Evolutionary conservation across 2,329 filamentous ascomycete species (phyloP).

Genomic region (Emericellopsis atlantica): DNA sequence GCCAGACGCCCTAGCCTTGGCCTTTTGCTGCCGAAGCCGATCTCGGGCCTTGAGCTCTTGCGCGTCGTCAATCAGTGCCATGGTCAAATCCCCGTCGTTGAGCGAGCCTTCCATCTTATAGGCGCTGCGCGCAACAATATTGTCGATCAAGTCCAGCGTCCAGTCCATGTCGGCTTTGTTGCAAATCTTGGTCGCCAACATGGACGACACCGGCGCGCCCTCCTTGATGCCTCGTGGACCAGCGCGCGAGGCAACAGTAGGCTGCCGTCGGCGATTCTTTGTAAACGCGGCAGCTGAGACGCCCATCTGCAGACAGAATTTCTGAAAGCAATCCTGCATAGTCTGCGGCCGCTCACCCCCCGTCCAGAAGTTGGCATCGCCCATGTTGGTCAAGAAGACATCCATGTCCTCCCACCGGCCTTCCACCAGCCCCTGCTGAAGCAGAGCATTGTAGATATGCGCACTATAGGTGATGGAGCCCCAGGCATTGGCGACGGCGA

Average conservation of each 20-base stretch:
- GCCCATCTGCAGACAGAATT: slow-evolving; percentile 24
- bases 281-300: slow-evolving; percentile 15
- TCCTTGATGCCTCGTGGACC: slow-evolving; percentile 12
- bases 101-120: slow-evolving; percentile 4
- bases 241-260: slow-evolving; percentile 7
- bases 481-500: slow-evolving; percentile 21
- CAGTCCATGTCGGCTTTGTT: not conserved
- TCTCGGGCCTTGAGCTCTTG: not conserved
- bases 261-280: not conserved
- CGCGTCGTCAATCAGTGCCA: slow-evolving; percentile 1
- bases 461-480: slow-evolving; percentile 20
- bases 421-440: slow-evolving; percentile 2
- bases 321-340: slow-evolving; percentile 19
- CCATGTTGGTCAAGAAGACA: slow-evolving; percentile 13
- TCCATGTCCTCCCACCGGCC: slow-evolving; percentile 27
- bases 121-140: not conserved
- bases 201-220: slow-evolving; percentile 22
- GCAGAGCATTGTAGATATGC: slow-evolving; percentile 28
- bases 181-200: not conserved
- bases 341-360: slow-evolving; percentile 18
- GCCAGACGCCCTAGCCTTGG: not conserved
- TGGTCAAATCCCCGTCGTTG: not conserved
- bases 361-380: slow-evolving; percentile 19
- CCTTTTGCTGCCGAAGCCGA: not conserved
- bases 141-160: not conserved